Base-by-base conservation (phyloP, 495 filamentous ascomycete genomes). In the Xylaria grammica region DNA sequence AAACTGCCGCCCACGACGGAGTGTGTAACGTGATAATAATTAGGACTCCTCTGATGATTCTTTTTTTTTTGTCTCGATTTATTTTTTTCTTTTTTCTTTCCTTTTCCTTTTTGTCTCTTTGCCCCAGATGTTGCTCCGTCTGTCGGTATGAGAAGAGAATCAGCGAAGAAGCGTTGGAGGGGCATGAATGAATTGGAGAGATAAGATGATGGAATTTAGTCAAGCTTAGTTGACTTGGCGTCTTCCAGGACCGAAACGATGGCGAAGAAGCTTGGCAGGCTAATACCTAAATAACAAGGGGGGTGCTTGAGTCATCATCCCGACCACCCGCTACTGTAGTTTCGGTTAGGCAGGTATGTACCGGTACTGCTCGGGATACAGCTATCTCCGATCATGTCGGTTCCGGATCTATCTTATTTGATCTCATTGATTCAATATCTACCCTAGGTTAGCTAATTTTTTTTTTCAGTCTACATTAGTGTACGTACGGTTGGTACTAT, bases 181-280 rank as follows among this genome's bases (percentile, higher is more conserved):
- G 54, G 54, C 38, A 56, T 27, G 27, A 29, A 59, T 20, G 56
- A 20, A 32, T 51, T 44, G 56, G 53, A 59, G 24, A 48, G 56
- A 48, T 34, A 48, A 48, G 56, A 59, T 59, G 56, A 24, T 59
- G 56, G 56, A 59, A 59, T 59, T 58, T 44, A n/a, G n/a, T n/a
- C n/a, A n/a, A n/a, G 54, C 32, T 15, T 42, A 42, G 40, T 59
- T 42, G 42, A 59, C 56, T 59, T 59, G 56, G 56, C 56, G 56
- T 42, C 56, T n/a, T 46, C 56, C 26, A 42, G 56, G 24, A 44
- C 24, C 38, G 38, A 24, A n/a, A 30, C 54, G 36, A 36, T 9
- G 15, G 19, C 19, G 26, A 22, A 20, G 29, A 13, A 32, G 40
- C 42, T 20, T 48, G 24, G 54, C 54, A 45, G 38, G 38, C 54